These are phyloP conservation scores for Eucommia ulmoides DNA, from an alignment of 257 asterid genomes.

Conservation along the genomic window DNA sequence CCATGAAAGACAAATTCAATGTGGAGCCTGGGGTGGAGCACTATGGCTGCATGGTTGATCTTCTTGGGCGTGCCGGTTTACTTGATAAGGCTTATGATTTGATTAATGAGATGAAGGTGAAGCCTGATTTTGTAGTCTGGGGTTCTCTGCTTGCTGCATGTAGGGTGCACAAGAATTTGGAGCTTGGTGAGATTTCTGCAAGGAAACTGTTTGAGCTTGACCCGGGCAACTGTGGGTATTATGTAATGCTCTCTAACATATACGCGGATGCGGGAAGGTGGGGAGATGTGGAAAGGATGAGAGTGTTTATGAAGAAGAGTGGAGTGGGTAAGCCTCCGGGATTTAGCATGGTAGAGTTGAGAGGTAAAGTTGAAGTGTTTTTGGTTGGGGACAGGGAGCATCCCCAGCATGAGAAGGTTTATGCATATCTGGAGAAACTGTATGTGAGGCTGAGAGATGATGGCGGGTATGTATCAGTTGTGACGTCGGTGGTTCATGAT, in stretches of 20 bases:
- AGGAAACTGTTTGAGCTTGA: conserved; percentile 67
- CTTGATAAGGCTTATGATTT: conserved; percentile 62
- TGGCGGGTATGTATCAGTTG: conserved; percentile 65
- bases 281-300: conserved; percentile 75
- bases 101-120: conserved; percentile 57
- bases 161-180: conserved; percentile 77
- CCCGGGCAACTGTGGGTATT: conserved; percentile 66
- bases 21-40: conserved; percentile 69
- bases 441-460: conserved; percentile 51
- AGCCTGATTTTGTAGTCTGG: conserved; percentile 81
- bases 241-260: conserved; percentile 65
- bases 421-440: conserved; percentile 47
- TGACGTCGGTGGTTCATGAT: conserved; percentile 58
- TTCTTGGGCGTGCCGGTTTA: conserved; percentile 77
- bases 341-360: conserved; percentile 64
- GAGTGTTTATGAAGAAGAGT: conserved; percentile 39
- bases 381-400: conserved; percentile 66
- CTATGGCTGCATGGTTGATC: conserved; percentile 94
- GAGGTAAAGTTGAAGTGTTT: conserved; percentile 55
- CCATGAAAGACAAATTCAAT: conserved; percentile 62
- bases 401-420: conserved; percentile 52
- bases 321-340: conserved; percentile 84
- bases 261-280: conserved; percentile 93
- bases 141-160: conserved; percentile 82
- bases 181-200: conserved; percentile 74